Evolutionary conservation across 768 basidiomycete species (phyloP), one percentile per base, ranked within the genome.

Genomic region (Boletus reticuloceps): DNA sequence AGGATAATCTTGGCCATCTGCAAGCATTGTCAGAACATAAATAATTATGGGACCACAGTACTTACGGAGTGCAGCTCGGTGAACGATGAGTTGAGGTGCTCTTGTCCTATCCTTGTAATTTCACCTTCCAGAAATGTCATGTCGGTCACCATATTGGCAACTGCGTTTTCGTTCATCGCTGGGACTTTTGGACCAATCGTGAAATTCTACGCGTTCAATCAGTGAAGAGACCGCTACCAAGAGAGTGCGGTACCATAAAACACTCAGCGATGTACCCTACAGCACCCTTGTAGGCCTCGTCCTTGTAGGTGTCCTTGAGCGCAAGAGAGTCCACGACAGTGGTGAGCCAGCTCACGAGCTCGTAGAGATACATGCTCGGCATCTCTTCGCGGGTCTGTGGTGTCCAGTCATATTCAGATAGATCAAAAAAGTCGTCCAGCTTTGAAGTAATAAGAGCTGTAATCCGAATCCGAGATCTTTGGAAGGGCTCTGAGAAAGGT

Each of bases 371-470:
- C 82, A 89, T 88, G 81, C 92, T 95, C 42, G 95, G 93, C 36
- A 84, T 84, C 54, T 81, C 78, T 67, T 91, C 88, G 34, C 83
- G 82, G 12, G 75, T 69, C 34, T 77, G 75, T 10, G 93, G 89
- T 36, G 87, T 89, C 94, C 94, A 98, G 64, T 95, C 86, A 69
- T 98, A 98, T 72, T 96, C 92, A 5, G 95, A 89, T 41, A 96
- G 78, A 56, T 93, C 97, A 69, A 97, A 96, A 76, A 96, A 96
- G 62, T 94, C 91, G 65, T 96, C 91, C 8, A 98, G 84, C 68
- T 99, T 98, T 20, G 89, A 89, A 9, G 85, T 82, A 64, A 98
- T 95, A 42, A 96, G 80, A 12, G 79, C 78, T 17, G 88, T 85
- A 61, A 98, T 90, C 6, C 93, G 88, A 32, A 78, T 75, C 45